A percentile compares a stretch with the other conserved stretches of the same genome.
Evolutionary conservation across 2,329 filamentous ascomycete species (phyloP).

Genomic region (Macrophomina pseudophaseolina): DNA sequence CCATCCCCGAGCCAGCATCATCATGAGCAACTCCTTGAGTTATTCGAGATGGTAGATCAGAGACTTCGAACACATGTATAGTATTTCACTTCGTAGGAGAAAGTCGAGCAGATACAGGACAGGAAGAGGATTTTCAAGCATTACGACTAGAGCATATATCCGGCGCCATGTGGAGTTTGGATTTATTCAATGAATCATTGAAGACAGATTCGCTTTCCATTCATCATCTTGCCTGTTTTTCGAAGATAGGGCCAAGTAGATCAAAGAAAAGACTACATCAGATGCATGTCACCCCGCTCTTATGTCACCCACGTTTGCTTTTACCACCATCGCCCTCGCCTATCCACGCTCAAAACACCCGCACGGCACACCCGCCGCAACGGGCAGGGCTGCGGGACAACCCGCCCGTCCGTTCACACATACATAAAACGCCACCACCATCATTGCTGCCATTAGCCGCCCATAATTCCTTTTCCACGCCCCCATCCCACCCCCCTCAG

Average conservation of each 20-base stretch:
- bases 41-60: not conserved
- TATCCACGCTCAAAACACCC: not conserved
- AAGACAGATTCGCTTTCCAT: not conserved
- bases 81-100: not conserved
- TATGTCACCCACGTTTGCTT: not conserved
- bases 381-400: constrained; percentile 10
- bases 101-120: not conserved
- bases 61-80: not conserved
- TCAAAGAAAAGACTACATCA: not conserved
- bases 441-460: not conserved
- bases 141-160: constrained; percentile 15
- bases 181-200: constrained; percentile 5
- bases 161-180: constrained; percentile 3
- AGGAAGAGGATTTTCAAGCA: constrained; percentile 5
- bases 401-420: not conserved
- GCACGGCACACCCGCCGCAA: not conserved
- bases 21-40: not conserved
- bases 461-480: not conserved
- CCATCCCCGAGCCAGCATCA: not conserved
- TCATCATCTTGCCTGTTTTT: not conserved
- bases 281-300: not conserved
- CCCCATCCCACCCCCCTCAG: not conserved
- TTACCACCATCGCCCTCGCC: not conserved
- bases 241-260: not conserved
- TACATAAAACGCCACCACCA: not conserved